These are phyloP conservation scores for Taxillus chinensis DNA, from an alignment of 164 flowering plant species.

Conservation along the genomic window DNA sequence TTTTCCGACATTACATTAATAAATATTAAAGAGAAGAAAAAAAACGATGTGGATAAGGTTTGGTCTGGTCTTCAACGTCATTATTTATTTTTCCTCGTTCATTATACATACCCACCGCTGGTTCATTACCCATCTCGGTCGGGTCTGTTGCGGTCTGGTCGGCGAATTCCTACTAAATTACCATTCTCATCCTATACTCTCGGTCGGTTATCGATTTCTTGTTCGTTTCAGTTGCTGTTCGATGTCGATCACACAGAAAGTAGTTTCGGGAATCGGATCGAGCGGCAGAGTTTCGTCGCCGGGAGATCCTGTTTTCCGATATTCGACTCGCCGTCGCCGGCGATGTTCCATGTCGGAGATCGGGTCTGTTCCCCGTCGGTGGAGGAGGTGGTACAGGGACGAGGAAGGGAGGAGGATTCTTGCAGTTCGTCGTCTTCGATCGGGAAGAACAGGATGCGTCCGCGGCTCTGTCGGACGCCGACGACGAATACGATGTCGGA, in stretches of 20 bases:
- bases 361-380: neutral
- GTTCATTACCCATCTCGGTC: too few relatives aligned
- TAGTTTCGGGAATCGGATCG: conserved; percentile 11
- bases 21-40: too few relatives aligned
- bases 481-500: conserved; percentile 21
- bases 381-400: conserved; percentile 5
- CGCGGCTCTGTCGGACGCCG: conserved; percentile 7
- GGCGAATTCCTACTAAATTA: neutral
- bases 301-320: conserved; percentile 17
- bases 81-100: too few relatives aligned
- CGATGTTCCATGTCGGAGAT: neutral
- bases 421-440: conserved; percentile 46
- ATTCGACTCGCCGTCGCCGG: conserved; percentile 15
- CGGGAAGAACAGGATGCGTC: conserved; percentile 47
- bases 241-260: conserved; percentile 30
- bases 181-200: neutral
- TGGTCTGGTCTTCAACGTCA: too few relatives aligned
- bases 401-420: conserved; percentile 9
- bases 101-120: too few relatives aligned
- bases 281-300: conserved; percentile 18
- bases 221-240: neutral
- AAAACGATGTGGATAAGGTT: too few relatives aligned
- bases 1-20: too few relatives aligned
- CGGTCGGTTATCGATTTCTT: neutral
- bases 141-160: neutral